phyloP scores from a whole-genome alignment of 2,329 filamentous ascomycete species.

The Amesomyces nigricolor region DNA sequence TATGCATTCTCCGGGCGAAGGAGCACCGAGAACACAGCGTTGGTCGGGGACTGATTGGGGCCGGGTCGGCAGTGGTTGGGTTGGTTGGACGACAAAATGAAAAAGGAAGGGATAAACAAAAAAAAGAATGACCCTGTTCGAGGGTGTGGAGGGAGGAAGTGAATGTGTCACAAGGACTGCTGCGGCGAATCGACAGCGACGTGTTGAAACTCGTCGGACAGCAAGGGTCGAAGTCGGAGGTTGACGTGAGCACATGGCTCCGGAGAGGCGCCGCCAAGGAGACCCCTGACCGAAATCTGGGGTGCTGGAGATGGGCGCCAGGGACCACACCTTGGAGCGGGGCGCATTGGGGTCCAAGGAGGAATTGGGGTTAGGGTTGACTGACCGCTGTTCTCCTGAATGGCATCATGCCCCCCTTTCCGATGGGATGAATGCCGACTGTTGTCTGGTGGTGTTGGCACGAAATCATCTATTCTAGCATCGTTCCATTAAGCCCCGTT shows the following conservation, averaged over 20 bases:
- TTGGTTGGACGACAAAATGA: not conserved
- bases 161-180: not conserved
- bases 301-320: too few species aligned
- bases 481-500: too few species aligned
- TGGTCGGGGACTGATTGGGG: not conserved
- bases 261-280: not conserved
- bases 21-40: not conserved
- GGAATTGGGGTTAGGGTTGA: conserved; percentile 7
- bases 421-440: too few species aligned
- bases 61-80: not conserved
- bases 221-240: not conserved
- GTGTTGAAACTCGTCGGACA: not conserved
- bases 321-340: too few species aligned
- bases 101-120: not conserved
- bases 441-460: too few species aligned
- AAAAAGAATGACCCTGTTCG: not conserved
- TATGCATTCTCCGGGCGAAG: conserved; percentile 8
- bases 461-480: too few species aligned
- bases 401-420: too few species aligned
- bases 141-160: not conserved
- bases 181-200: not conserved
- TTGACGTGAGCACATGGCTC: not conserved
- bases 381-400: not conserved
- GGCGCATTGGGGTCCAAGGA: too few species aligned
- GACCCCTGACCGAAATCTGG: not conserved